Percentiles rank a stretch among this genome's conserved stretches.
These are phyloP conservation scores for Yamadazyma endophytica DNA, from an alignment of 805 yeast species.

Conservation along the genomic window DNA sequence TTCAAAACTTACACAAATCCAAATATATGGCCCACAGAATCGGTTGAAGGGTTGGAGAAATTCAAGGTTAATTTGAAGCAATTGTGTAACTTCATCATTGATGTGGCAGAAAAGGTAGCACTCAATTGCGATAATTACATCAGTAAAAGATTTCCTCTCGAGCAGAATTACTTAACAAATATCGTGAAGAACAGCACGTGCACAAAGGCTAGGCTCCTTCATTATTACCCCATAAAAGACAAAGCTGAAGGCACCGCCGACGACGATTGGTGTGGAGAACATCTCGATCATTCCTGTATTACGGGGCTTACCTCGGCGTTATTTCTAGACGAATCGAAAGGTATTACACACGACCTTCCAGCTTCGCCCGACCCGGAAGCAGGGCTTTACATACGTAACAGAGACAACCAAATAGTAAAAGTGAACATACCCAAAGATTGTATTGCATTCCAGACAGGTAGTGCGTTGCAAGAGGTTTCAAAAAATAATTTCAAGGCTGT, in stretches of 20 bases:
- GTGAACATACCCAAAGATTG: conserved; percentile 54
- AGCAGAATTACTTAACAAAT: conserved; percentile 35
- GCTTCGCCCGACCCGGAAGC: conserved; percentile 41
- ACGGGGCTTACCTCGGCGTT: conserved; percentile 57
- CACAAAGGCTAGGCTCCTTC: conserved; percentile 55
- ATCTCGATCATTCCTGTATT: conserved; percentile 55
- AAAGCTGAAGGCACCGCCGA: conserved; percentile 1
- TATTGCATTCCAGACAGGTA: conserved; percentile 59
- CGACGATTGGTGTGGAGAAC: conserved; percentile 60
- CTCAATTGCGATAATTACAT: conserved; percentile 49
- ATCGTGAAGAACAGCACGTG: conserved; percentile 48
- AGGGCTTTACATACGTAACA: conserved; percentile 48
- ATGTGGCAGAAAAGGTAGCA: conserved; percentile 48
- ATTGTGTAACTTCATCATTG: conserved; percentile 43
- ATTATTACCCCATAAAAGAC: conserved; percentile 41
- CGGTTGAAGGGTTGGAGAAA: conserved; percentile 16
- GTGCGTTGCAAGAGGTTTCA: conserved; percentile 50
- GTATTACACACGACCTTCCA: conserved; percentile 18
- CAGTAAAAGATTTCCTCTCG: conserved; percentile 22
- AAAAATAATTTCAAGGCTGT: conserved; percentile 51
- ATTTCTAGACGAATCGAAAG: conserved; percentile 38
- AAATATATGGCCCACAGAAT: conserved; percentile 48
- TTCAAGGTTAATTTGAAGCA: conserved; percentile 36
- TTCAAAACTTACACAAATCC: conserved; percentile 43
- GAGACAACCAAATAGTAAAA: conserved; percentile 41